Evolutionary conservation across 345 rosid genomes (phyloP).

Genomic region (Citrus australasica): DNA sequence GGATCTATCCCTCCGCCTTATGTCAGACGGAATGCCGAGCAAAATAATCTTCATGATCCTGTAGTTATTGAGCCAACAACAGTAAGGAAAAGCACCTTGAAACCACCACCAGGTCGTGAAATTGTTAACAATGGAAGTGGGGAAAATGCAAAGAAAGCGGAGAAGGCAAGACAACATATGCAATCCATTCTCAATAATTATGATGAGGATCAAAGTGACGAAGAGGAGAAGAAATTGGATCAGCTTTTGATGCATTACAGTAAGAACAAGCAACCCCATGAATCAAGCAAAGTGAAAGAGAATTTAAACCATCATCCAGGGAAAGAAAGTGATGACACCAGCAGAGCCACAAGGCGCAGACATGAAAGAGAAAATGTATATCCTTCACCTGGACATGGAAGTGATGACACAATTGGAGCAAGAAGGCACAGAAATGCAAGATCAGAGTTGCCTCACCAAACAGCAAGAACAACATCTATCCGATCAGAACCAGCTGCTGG

Average conservation of each 20-base stretch:
- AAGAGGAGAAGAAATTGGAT: constrained; percentile 37
- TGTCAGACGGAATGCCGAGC: constrained; percentile 22
- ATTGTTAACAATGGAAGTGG: background rate
- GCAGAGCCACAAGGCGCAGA: background rate
- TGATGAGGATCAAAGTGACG: constrained; percentile 13
- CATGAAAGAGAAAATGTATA: constrained; percentile 3
- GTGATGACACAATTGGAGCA: background rate
- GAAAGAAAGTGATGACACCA: constrained; percentile 5
- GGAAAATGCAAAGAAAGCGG: background rate
- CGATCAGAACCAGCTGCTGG: constrained; percentile 12
- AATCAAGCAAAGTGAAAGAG: constrained; percentile 13
- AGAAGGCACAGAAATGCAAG: constrained; percentile 7
- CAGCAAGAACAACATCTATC: constrained; percentile 19
- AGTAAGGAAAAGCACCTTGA: constrained; percentile 46
- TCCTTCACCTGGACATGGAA: constrained; percentile 1
- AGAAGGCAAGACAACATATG: background rate
- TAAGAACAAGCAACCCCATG: constrained; percentile 24
- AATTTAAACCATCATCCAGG: constrained; percentile 14
- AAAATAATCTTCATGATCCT: constrained; percentile 17
- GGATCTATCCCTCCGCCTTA: constrained; percentile 55
- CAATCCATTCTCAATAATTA: background rate
- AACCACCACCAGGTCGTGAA: constrained; percentile 28
- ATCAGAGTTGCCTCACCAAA: constrained; percentile 21
- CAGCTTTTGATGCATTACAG: constrained; percentile 38
- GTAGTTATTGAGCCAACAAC: constrained; percentile 49